These are phyloP conservation scores for Cylindrodendrum hubeiense DNA, from an alignment of 2,329 filamentous ascomycete genomes.

Conservation along the genomic window DNA sequence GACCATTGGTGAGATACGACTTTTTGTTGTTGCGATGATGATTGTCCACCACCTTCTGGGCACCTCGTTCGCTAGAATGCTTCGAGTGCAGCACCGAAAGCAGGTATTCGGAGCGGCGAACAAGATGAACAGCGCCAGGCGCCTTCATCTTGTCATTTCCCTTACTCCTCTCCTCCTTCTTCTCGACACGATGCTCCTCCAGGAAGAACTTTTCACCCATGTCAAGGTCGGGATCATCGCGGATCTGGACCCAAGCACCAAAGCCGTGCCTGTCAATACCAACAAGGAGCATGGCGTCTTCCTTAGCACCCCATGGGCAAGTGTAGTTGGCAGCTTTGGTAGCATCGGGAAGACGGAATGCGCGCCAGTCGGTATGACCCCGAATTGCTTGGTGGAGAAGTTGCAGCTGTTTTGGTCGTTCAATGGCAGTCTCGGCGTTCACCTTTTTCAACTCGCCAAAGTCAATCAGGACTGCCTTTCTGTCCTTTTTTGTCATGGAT, in stretches of 20 bases:
- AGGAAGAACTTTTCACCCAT: constrained; percentile 94
- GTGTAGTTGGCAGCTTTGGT: constrained; percentile 93
- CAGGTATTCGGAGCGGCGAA: constrained; percentile 93
- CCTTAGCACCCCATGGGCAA: constrained; percentile 90
- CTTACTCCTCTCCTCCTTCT: constrained; percentile 91
- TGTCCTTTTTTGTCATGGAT: constrained; percentile 93
- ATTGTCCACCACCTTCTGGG: constrained; percentile 87
- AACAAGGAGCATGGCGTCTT: constrained; percentile 97
- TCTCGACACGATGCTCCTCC: constrained; percentile 97
- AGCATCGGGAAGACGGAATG: constrained; percentile 90
- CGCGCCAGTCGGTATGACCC: constrained; percentile 76
- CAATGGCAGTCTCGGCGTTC: constrained; percentile 94
- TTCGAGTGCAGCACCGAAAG: constrained; percentile 92
- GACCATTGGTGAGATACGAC: constrained; percentile 66
- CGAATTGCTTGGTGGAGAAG: constrained; percentile 81
- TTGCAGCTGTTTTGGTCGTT: constrained; percentile 89
- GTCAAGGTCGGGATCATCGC: constrained; percentile 88
- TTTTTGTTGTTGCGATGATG: constrained; percentile 97
- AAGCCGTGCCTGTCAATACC: constrained; percentile 95
- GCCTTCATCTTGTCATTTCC: constrained; percentile 85
- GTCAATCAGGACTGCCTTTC: constrained; percentile 96
- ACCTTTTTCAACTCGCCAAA: constrained; percentile 93
- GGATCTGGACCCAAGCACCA: constrained; percentile 94
- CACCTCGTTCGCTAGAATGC: constrained; percentile 80
- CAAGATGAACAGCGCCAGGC: constrained; percentile 96